Base-by-base conservation (phyloP, 495 filamentous ascomycete species). In the Aspergillus nidulans region DNA sequence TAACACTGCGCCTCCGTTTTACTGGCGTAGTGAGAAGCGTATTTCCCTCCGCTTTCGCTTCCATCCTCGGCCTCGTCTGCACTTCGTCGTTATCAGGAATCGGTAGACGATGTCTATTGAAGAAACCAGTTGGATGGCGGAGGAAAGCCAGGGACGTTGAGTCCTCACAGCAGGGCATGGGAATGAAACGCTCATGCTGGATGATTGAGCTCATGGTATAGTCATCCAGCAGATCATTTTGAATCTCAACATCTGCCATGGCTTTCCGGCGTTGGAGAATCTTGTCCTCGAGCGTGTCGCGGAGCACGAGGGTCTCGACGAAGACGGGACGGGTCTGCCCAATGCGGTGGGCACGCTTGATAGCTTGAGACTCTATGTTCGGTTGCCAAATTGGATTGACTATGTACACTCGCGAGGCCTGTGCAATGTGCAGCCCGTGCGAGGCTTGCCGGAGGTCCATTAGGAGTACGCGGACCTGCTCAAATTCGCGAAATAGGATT, bases 361-460 rank as follows among this genome's bases (percentile, higher is more conserved):
- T 88, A 3, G 92, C 92, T 66, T 97, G 92, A 3, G 88, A 90
- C 63, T 96, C 89, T 7, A 96, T 80, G 55, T 88, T 86, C 0
- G 90, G 89, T 46, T 89, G 87, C 71, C 94, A 85, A 25, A 94
- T 87, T 0, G 92, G 92, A 53, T 90, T 95, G 56, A 96, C 78
- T 60, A 97, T 96, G 73, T 87, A 95, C n/a, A 97, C 86, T 0
- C 92, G 78, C 0, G 85, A 91, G 4, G 94, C 92, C 28, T 82
- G 81, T 19, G 82, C 81, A 63, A 97, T 82, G 60, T 96, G 90
- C 0, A 97, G 76, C 0, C 92, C 92, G 54, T 90, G 89, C 3
- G 92, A 90, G 15, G 91, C 91, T 65, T 94, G 88, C 2, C 79
- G 80, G 19, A 96, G 82, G 63, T 96, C 90, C 89, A 97, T 97